These are phyloP conservation scores for Prillingera fragicola DNA, from an alignment of 1,284 basidiomycete genomes.

Conservation along the genomic window DNA sequence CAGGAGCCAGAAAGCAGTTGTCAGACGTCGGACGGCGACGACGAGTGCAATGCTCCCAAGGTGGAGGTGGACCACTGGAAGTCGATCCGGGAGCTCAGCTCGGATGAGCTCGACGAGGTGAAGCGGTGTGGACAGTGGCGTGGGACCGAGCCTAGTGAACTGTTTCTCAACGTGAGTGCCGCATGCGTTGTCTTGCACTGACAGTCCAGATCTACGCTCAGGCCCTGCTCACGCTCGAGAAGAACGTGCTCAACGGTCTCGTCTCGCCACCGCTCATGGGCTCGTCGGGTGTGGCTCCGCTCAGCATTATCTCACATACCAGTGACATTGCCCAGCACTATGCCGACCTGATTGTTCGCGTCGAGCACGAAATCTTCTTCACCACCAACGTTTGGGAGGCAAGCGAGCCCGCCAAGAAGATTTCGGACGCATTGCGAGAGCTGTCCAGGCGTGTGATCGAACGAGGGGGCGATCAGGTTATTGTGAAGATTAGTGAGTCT, in stretches of 20 bases:
- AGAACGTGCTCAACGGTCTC: slow-evolving; percentile 24
- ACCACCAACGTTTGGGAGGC: slow-evolving; percentile 41
- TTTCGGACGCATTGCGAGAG: slow-evolving; percentile 28
- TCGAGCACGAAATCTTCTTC: slow-evolving; percentile 32
- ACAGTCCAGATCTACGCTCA: slow-evolving; percentile 25
- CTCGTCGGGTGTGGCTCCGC: slow-evolving; percentile 21
- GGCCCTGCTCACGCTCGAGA: slow-evolving; percentile 24
- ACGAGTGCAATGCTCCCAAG: no score
- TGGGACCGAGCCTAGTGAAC: slow-evolving; percentile 17
- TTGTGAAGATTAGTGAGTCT: slow-evolving; percentile 27
- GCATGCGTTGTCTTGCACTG: background rate
- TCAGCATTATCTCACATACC: slow-evolving; percentile 33
- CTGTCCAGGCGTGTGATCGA: slow-evolving; percentile 28
- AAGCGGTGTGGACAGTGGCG: slow-evolving; percentile 26
- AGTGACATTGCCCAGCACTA: slow-evolving; percentile 36
- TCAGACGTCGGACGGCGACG: no score
- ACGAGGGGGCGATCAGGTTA: slow-evolving; percentile 15
- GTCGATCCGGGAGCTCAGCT: no score
- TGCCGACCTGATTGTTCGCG: slow-evolving; percentile 28
- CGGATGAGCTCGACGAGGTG: no score
- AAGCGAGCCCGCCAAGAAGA: slow-evolving; percentile 21
- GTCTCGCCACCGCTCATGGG: slow-evolving; percentile 30
- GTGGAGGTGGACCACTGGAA: no score
- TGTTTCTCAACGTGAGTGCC: slow-evolving; percentile 26
- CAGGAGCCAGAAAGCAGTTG: no score